Evolutionary conservation across 331 rosid species (phyloP).

Genomic region (Saraca asoca): DNA sequence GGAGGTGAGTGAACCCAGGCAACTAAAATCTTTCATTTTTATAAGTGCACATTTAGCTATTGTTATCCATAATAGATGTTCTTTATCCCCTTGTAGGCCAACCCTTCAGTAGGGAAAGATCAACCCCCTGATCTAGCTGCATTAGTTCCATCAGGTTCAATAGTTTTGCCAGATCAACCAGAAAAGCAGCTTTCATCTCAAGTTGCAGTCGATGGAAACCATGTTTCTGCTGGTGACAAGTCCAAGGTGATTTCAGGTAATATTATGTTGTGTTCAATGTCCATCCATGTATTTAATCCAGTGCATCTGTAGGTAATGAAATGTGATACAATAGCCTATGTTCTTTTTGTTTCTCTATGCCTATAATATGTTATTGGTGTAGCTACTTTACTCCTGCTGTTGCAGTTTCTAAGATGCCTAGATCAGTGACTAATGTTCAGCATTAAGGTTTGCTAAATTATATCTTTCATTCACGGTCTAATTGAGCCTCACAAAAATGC

Average conservation of each 20-base stretch:
- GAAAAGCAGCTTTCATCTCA: constrained; percentile 56
- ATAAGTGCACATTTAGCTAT: constrained; percentile 12
- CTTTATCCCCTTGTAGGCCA: constrained; percentile 59
- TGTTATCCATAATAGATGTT: constrained; percentile 8
- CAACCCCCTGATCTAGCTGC: constrained; percentile 95
- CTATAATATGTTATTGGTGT: background rate
- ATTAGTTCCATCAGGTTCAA: constrained; percentile 61
- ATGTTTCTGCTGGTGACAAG: constrained; percentile 41
- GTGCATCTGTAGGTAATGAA: background rate
- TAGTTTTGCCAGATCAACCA: constrained; percentile 50
- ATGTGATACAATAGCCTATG: no score
- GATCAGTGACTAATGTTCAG: no score
- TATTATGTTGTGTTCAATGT: constrained; percentile 21
- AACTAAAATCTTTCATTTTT: background rate
- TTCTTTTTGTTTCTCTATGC: constrained; percentile 1
- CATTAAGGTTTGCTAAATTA: background rate
- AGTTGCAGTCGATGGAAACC: constrained; percentile 36
- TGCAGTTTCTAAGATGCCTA: background rate
- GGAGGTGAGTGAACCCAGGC: constrained; percentile 65
- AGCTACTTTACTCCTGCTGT: constrained; percentile 6
- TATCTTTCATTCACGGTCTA: background rate
- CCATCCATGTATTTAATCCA: background rate
- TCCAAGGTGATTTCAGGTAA: constrained; percentile 53
- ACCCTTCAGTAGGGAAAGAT: constrained; percentile 85
- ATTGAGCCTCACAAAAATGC: background rate